These are phyloP conservation scores for Tuber melanosporum DNA, from an alignment of 495 filamentous ascomycete species.

Conservation along the genomic window DNA sequence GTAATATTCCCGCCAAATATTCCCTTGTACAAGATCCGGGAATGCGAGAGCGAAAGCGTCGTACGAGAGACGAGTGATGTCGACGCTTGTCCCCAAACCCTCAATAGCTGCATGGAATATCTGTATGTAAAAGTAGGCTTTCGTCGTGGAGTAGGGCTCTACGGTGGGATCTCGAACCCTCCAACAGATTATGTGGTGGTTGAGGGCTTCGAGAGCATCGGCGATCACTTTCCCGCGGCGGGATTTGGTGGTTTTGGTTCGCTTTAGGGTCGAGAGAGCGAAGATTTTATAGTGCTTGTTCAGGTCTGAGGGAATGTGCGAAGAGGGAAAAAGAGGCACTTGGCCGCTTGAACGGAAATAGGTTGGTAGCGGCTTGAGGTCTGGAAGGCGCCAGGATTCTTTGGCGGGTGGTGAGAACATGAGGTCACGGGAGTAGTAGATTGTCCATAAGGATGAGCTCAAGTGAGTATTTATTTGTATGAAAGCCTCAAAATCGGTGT, in stretches of 20 bases:
- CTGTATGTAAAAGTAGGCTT: constrained; percentile 30
- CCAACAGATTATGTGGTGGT: constrained; percentile 15
- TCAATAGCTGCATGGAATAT: constrained; percentile 21
- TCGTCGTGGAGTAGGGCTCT: constrained; percentile 25
- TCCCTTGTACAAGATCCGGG: constrained; percentile 16
- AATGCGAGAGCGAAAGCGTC: constrained; percentile 24
- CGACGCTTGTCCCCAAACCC: constrained; percentile 19
- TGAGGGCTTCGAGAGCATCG: constrained; percentile 21
- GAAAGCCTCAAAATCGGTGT: constrained; percentile 15
- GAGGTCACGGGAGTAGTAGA: constrained; percentile 22
- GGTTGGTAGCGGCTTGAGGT: constrained; percentile 26
- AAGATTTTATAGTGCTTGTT: constrained; percentile 12
- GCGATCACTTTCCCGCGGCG: constrained; percentile 24
- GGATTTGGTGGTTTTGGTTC: constrained; percentile 10
- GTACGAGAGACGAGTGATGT: constrained; percentile 19
- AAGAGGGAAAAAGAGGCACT: background rate
- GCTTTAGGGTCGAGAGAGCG: constrained; percentile 15
- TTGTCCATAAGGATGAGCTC: constrained; percentile 26
- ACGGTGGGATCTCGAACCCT: constrained; percentile 12
- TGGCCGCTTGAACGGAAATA: background rate
- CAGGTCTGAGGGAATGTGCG: background rate
- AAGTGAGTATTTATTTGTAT: constrained; percentile 14
- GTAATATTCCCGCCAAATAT: constrained; percentile 22
- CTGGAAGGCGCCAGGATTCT: constrained; percentile 24
- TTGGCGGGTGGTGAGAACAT: constrained; percentile 28